Evolutionary conservation across 2,329 filamentous ascomycete species (phyloP).

Genomic region (Aspergillus japonicus): DNA sequence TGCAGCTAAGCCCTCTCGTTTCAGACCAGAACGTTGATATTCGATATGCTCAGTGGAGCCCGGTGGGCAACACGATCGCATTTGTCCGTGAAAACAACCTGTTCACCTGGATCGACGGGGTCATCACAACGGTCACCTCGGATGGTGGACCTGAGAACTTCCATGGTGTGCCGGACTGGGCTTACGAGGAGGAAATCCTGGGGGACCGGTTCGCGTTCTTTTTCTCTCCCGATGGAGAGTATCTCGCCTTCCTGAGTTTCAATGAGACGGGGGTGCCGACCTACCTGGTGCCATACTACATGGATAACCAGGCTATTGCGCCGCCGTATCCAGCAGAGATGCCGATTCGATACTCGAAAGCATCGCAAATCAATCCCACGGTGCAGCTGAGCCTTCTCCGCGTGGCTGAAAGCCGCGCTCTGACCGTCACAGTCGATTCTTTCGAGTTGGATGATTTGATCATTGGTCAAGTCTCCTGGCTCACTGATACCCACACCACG

Average conservation of each 20-base stretch:
- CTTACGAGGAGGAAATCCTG: slow-evolving; percentile 83
- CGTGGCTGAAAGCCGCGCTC: slow-evolving; percentile 48
- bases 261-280: slow-evolving; percentile 72
- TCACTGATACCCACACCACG: slow-evolving; percentile 60
- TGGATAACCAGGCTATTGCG: slow-evolving; percentile 57
- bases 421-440: slow-evolving; percentile 53
- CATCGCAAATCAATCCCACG: slow-evolving; percentile 65
- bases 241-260: slow-evolving; percentile 81
- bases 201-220: slow-evolving; percentile 74
- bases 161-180: slow-evolving; percentile 94
- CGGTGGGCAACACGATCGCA: slow-evolving; percentile 58
- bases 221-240: slow-evolving; percentile 86
- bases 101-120: slow-evolving; percentile 57
- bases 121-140: slow-evolving; percentile 65
- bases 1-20: slow-evolving; percentile 51
- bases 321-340: slow-evolving; percentile 63
- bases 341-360: slow-evolving; percentile 67
- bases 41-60: slow-evolving; percentile 64
- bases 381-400: slow-evolving; percentile 61
- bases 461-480: slow-evolving; percentile 67
- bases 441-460: slow-evolving; percentile 62
- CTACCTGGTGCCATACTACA: slow-evolving; percentile 66
- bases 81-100: slow-evolving; percentile 68
- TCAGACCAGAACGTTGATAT: slow-evolving; percentile 63
- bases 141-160: slow-evolving; percentile 83